Percentiles rank a stretch among this genome's conserved stretches.
These are phyloP conservation scores for Trichophyton schoenleinii DNA, from an alignment of 2,329 filamentous ascomycete genomes.

Conservation along the genomic window DNA sequence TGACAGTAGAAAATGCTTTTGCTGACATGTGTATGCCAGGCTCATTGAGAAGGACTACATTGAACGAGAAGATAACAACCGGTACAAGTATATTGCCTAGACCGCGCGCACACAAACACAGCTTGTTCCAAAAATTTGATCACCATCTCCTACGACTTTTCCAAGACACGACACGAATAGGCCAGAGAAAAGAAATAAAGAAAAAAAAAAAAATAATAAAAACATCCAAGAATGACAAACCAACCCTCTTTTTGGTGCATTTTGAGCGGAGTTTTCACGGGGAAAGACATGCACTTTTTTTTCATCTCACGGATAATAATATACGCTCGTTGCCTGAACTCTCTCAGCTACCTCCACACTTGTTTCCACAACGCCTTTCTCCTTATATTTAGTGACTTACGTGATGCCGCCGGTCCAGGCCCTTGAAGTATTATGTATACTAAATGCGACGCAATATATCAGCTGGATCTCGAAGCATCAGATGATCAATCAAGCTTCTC, in stretches of 20 bases:
- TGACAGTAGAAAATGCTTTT: neutral
- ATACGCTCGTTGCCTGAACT: neutral
- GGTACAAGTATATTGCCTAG: slow-evolving; percentile 59
- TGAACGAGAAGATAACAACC: slow-evolving; percentile 49
- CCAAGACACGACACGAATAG: too few species aligned
- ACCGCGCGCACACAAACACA: neutral
- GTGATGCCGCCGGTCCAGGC: neutral
- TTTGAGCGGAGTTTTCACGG: neutral
- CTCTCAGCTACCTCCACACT: neutral
- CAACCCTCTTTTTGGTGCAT: neutral
- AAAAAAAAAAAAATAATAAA: too few species aligned
- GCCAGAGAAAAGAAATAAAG: neutral
- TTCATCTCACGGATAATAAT: neutral
- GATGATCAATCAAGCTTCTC: neutral
- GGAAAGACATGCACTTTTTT: neutral
- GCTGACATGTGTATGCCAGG: slow-evolving; percentile 31
- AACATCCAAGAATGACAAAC: neutral
- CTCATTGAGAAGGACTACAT: slow-evolving; percentile 91
- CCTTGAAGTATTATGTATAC: neutral
- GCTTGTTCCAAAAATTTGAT: too few species aligned
- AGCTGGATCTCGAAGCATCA: neutral
- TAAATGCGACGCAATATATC: neutral
- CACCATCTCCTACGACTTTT: too few species aligned
- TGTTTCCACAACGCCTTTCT: neutral
- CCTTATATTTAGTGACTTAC: neutral